These are phyloP conservation scores for Trichoderma orchidacearum DNA, from an alignment of 495 filamentous ascomycete species.

Conservation along the genomic window DNA sequence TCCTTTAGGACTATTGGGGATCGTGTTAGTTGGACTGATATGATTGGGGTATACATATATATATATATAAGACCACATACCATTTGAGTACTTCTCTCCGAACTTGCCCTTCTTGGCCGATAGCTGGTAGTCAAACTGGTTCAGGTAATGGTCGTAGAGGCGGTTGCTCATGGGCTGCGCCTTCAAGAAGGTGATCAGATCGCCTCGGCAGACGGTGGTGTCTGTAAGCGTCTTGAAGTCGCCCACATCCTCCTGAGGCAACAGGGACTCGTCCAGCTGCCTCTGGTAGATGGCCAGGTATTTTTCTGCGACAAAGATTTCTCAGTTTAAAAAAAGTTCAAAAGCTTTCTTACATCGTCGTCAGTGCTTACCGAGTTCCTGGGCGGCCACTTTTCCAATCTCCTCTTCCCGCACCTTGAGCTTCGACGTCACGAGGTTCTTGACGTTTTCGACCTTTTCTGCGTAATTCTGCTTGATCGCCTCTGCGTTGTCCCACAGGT, in stretches of 20 bases:
- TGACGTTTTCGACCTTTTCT: not conserved
- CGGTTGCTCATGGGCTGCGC: not conserved
- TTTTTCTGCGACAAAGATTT: too few relatives aligned
- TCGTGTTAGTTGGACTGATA: not conserved
- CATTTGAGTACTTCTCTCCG: not conserved
- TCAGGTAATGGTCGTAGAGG: not conserved
- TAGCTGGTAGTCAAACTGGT: not conserved
- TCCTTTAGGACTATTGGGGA: not conserved
- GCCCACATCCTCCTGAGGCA: not conserved
- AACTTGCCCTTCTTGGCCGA: not conserved
- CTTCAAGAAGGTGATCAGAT: not conserved
- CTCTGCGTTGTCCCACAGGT: not conserved
- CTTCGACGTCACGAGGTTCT: not conserved
- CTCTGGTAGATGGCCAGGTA: not conserved
- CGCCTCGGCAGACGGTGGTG: not conserved
- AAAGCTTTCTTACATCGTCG: not conserved
- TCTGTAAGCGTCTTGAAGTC: not conserved
- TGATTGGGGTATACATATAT: not conserved
- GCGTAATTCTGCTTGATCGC: not conserved
- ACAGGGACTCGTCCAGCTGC: not conserved
- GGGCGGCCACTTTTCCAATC: not conserved
- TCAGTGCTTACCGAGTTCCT: not conserved
- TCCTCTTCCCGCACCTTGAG: not conserved
- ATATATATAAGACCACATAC: not conserved
- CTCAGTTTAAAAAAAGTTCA: not conserved